A percentile compares a stretch with the other conserved stretches of the same genome.
Conservation (phyloP, 805 yeast genomes). For the Yueomyces sinensis region DNA sequence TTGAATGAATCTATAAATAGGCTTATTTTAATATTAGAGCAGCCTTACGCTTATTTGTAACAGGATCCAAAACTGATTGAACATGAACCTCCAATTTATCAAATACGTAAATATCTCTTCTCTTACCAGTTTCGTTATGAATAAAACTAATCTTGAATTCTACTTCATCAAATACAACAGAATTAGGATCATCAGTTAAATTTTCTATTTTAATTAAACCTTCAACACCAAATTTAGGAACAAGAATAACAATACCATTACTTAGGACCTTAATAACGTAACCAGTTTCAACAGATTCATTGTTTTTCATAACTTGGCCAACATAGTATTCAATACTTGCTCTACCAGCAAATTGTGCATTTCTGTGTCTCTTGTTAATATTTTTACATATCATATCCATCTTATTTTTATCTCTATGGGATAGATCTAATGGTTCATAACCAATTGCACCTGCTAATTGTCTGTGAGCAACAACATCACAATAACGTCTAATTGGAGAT, state of each 20-base stretch:
- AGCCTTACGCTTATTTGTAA: conserved; percentile 87
- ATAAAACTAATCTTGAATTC: conserved; percentile 51
- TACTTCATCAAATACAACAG: conserved; percentile 65
- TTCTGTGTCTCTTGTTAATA: conserved; percentile 87
- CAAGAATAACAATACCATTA: conserved; percentile 88
- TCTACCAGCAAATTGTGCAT: conserved; percentile 98
- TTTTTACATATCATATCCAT: conserved; percentile 83
- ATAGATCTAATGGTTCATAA: conserved; percentile 69
- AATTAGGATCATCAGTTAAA: conserved; percentile 47
- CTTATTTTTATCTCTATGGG: conserved; percentile 77
- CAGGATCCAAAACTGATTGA: conserved; percentile 68
- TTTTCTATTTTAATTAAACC: conserved; percentile 77
- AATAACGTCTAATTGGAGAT: conserved; percentile 94
- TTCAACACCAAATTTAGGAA: conserved; percentile 93
- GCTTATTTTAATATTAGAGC: conserved; percentile 49
- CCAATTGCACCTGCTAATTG: conserved; percentile 98
- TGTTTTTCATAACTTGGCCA: conserved; percentile 90
- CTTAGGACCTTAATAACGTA: conserved; percentile 84
- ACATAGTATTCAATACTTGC: conserved; percentile 96
- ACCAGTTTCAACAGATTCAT: conserved; percentile 72
- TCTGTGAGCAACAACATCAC: conserved; percentile 95
- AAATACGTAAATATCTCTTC: conserved; percentile 53
- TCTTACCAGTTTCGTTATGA: conserved; percentile 30
- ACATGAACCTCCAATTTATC: conserved; percentile 79
- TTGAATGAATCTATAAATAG: no score